These are phyloP conservation scores for Antitrichia curtipendula DNA, from an alignment of 225 moss, liverwort and hornwort genomes.

Conservation along the genomic window DNA sequence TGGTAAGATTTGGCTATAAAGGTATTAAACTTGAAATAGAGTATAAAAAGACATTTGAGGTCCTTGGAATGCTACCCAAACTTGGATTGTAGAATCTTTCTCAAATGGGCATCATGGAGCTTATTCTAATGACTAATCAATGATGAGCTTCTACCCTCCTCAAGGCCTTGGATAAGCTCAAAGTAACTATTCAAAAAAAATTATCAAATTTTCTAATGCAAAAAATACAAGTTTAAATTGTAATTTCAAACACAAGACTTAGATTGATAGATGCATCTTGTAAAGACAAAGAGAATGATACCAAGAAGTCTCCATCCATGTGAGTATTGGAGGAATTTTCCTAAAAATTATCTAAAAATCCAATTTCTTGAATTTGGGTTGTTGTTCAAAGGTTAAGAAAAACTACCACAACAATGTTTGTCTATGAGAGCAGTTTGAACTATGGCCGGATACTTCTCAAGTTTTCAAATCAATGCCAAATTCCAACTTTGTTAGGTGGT, in stretches of 20 bases:
- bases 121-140: neutral
- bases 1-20: too few relatives aligned
- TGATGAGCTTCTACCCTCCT: rapidly evolving
- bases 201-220: neutral
- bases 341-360: rapidly evolving
- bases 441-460: neutral
- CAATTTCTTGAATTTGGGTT: rapidly evolving
- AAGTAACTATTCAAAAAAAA: neutral
- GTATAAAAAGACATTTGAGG: neutral
- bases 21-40: too few relatives aligned
- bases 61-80: rapidly evolving
- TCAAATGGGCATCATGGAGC: neutral
- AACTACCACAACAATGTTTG: neutral
- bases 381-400: rapidly evolving
- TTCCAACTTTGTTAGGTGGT: neutral
- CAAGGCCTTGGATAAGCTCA: neutral
- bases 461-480: neutral
- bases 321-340: neutral
- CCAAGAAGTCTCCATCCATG: too few relatives aligned
- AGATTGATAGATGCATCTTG: neutral
- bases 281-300: neutral
- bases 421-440: rapidly evolving
- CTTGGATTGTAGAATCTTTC: neutral
- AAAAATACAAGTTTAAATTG: neutral
- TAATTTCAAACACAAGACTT: neutral